Conservation (phyloP, 805 yeast genomes). For the Suhomyces prunicola region DNA sequence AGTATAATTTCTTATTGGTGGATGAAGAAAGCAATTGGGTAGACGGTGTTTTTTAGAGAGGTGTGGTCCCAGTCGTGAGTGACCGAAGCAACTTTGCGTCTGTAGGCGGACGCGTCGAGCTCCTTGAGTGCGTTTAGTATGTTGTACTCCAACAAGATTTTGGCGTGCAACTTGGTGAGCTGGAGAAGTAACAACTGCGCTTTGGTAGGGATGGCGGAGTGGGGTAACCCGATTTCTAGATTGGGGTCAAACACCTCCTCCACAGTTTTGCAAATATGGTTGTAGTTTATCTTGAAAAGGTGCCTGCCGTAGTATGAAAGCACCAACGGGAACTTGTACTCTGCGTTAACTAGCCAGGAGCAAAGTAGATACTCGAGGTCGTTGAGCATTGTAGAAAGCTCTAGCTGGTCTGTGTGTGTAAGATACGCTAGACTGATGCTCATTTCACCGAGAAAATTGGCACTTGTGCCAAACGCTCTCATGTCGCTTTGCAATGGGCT, state of each 20-base stretch:
- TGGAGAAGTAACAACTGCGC: slow-evolving; percentile 2
- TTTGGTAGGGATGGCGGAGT: background rate
- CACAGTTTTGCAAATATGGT: slow-evolving; percentile 6
- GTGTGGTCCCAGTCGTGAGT: background rate
- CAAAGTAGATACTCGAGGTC: slow-evolving; percentile 17
- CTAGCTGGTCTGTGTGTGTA: background rate
- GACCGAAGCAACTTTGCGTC: background rate
- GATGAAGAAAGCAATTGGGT: background rate
- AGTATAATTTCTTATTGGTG: background rate
- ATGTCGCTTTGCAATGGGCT: slow-evolving; percentile 3
- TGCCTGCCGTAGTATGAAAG: slow-evolving; percentile 24
- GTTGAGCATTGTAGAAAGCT: background rate
- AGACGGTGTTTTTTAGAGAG: background rate
- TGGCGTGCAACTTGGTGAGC: slow-evolving; percentile 9
- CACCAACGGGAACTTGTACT: slow-evolving; percentile 20
- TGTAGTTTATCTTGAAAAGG: slow-evolving; percentile 16
- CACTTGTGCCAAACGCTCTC: background rate
- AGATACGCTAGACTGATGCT: slow-evolving; percentile 1
- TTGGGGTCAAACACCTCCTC: slow-evolving; percentile 8
- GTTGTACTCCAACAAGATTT: slow-evolving; percentile 8
- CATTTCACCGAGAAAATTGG: background rate
- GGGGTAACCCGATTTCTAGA: background rate
- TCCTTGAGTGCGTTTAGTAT: slow-evolving; percentile 7
- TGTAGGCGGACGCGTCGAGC: slow-evolving; percentile 1
- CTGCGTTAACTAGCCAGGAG: slow-evolving; percentile 20